Percentiles rank a stretch among this genome's conserved stretches.
Conservation (phyloP, 345 rosid species). For the Crucihimalaya himalaica region DNA sequence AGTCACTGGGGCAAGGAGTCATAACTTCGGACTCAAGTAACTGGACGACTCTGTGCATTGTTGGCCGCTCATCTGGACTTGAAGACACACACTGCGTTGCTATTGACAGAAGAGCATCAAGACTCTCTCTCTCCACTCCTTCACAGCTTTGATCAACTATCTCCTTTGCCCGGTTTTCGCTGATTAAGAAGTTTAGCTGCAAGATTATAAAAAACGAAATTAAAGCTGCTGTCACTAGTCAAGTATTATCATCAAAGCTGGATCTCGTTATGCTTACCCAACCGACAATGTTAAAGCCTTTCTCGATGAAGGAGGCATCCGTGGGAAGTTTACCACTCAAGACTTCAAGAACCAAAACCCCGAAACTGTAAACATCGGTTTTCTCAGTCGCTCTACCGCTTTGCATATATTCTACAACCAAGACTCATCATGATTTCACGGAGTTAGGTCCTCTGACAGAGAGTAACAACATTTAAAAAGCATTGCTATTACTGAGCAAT, state of each 20-base stretch:
- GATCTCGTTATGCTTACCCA: conserved; percentile 59
- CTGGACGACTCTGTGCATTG: conserved; percentile 95
- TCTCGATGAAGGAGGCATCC: conserved; percentile 90
- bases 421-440: conserved; percentile 18
- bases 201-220: background rate
- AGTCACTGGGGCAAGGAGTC: conserved; percentile 97
- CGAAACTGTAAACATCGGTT: conserved; percentile 93
- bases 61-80: conserved; percentile 79
- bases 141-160: conserved; percentile 71
- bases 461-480: background rate
- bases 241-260: background rate
- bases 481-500: conserved; percentile 7
- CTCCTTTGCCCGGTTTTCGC: conserved; percentile 69
- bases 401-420: conserved; percentile 78
- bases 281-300: conserved; percentile 92
- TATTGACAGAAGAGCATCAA: conserved; percentile 73
- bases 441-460: background rate
- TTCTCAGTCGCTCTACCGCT: conserved; percentile 98
- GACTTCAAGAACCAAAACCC: conserved; percentile 86
- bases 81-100: conserved; percentile 82
- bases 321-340: conserved; percentile 94
- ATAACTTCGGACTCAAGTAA: conserved; percentile 86
- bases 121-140: conserved; percentile 73
- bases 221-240: background rate
- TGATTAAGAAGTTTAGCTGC: conserved; percentile 80